Conservation (phyloP, 192 early-diverging fungal genomes). For the Backusella tarrabulga region DNA sequence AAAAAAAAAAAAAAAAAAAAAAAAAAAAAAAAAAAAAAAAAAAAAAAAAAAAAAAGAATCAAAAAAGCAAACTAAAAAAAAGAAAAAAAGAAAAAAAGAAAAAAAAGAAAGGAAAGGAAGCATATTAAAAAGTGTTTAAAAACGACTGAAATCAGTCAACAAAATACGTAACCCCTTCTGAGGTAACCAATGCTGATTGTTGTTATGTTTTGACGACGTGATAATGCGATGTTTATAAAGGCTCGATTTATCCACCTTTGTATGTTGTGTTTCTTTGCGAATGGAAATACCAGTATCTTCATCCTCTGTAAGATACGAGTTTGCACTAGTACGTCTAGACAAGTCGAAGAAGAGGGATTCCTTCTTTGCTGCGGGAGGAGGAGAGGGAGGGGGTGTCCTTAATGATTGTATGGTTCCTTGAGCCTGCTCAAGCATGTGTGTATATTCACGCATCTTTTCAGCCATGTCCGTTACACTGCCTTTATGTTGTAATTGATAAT, state of each 20-base stretch:
- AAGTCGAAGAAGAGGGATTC: background rate
- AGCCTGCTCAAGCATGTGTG: constrained; percentile 33
- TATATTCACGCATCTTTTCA: constrained; percentile 29
- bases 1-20: too few species aligned
- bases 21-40: background rate
- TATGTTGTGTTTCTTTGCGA: background rate
- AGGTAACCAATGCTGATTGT: constrained; percentile 8
- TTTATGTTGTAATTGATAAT: constrained; percentile 23
- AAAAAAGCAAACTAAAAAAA: too few species aligned
- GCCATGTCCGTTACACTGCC: constrained; percentile 24
- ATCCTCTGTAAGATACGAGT: background rate
- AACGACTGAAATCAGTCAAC: constrained; percentile 4
- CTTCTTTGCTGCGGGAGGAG: background rate
- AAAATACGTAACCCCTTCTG: constrained; percentile 17
- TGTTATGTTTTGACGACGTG: background rate
- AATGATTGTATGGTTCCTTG: constrained; percentile 28
- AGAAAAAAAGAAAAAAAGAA: too few species aligned
- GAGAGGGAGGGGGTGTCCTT: background rate
- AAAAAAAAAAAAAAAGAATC: too few species aligned
- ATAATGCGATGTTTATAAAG: constrained; percentile 17
- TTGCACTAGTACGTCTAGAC: background rate
- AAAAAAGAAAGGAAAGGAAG: too few species aligned
- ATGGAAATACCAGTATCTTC: background rate
- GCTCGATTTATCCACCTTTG: background rate
- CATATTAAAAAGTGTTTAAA: background rate